Evolutionary conservation across 164 flowering plant species (phyloP).

Genomic region (Piper betle): DNA sequence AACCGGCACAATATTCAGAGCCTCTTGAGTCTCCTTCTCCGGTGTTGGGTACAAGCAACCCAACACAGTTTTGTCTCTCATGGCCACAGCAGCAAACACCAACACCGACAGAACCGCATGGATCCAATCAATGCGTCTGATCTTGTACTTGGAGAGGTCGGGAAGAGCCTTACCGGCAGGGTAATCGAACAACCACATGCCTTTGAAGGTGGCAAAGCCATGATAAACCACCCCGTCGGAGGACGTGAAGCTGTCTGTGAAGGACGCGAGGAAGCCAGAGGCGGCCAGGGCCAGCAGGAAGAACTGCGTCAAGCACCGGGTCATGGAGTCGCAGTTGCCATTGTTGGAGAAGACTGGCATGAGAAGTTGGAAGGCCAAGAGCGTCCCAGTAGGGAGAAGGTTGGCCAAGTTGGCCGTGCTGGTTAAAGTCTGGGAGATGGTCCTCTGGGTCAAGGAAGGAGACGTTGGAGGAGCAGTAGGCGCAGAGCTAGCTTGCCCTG

Average conservation of each 20-base stretch:
- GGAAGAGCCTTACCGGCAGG: slow-evolving; percentile 11
- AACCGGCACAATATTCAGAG: slow-evolving; percentile 42
- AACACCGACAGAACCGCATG: slow-evolving; percentile 28
- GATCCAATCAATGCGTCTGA: slow-evolving; percentile 15
- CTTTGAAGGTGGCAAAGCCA: slow-evolving; percentile 24
- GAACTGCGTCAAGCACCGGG: slow-evolving; percentile 24
- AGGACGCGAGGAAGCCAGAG: slow-evolving; percentile 40
- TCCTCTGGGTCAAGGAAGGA: slow-evolving; percentile 18
- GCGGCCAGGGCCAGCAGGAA: slow-evolving; percentile 23
- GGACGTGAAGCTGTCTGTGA: slow-evolving; percentile 44
- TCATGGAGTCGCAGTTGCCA: slow-evolving; percentile 28
- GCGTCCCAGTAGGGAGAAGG: slow-evolving; percentile 64
- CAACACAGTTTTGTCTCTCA: slow-evolving; percentile 53
- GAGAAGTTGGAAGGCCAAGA: slow-evolving; percentile 43
- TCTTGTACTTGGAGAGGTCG: slow-evolving; percentile 38
- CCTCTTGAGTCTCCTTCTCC: slow-evolving; percentile 32
- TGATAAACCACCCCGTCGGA: slow-evolving; percentile 28
- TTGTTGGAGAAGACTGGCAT: slow-evolving; percentile 37
- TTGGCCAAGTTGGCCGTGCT: slow-evolving; percentile 43
- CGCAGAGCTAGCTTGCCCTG: neutral
- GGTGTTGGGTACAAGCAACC: slow-evolving; percentile 61
- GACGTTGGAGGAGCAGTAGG: neutral
- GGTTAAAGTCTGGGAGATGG: slow-evolving; percentile 34
- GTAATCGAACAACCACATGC: slow-evolving; percentile 29
- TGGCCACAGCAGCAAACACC: slow-evolving; percentile 50